A percentile compares a stretch with the other conserved stretches of the same genome.
phyloP scores from a whole-genome alignment of 345 rosid species.

The Moricandia moricandioides region DNA sequence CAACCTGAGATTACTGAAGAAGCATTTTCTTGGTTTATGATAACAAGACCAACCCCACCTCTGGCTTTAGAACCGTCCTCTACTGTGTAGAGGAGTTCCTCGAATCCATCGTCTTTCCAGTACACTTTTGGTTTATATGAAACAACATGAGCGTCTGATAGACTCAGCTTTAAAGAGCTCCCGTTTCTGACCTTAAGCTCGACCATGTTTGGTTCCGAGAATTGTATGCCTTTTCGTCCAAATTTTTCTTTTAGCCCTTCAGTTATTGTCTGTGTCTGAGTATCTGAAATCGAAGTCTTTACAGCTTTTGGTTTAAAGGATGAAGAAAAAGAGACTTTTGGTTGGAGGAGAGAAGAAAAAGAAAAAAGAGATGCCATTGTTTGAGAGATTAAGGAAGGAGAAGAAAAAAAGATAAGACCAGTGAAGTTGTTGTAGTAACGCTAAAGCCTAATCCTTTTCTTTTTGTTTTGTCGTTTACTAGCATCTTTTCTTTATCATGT shows the following conservation, averaged over 20 bases:
- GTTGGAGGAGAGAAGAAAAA: conserved; percentile 58
- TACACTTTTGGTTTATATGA: conserved; percentile 81
- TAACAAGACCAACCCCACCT: conserved; percentile 77
- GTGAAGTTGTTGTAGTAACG: conserved; percentile 6
- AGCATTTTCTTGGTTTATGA: conserved; percentile 50
- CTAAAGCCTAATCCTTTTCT: conserved; percentile 15
- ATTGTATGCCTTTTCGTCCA: conserved; percentile 75
- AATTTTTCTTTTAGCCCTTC: conserved; percentile 60
- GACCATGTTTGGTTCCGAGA: conserved; percentile 59
- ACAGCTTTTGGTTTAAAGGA: conserved; percentile 47
- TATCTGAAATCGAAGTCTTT: conserved; percentile 33
- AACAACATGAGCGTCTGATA: conserved; percentile 73
- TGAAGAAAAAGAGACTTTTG: conserved; percentile 52
- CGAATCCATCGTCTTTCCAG: conserved; percentile 81
- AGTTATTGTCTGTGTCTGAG: conserved; percentile 20
- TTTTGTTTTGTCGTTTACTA: conserved; percentile 1
- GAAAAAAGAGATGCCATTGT: conserved; percentile 70
- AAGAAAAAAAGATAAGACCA: conserved; percentile 19
- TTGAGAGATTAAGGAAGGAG: neutral
- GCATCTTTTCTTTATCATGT: conserved; percentile 8
- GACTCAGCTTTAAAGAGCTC: conserved; percentile 56
- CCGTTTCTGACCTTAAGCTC: conserved; percentile 80
- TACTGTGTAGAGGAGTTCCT: conserved; percentile 72
- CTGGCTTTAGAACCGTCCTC: conserved; percentile 33
- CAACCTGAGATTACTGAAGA: conserved; percentile 41